Evolutionary conservation across 306 rosid species (phyloP).

Genomic region (Medicago arabica): DNA sequence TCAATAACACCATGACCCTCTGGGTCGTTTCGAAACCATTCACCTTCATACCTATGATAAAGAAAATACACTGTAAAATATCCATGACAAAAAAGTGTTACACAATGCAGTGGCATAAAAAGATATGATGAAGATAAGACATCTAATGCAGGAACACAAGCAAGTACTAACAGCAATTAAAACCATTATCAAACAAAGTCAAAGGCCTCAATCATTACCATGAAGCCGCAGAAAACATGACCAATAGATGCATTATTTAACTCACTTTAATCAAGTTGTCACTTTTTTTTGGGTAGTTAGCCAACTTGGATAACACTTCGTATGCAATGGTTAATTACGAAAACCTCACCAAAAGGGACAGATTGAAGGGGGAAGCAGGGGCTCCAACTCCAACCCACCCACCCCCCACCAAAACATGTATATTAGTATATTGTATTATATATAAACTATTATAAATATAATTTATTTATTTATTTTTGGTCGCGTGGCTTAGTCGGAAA

Average conservation of each 20-base stretch:
- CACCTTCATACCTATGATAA: slow-evolving; percentile 88
- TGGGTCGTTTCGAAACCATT: slow-evolving; percentile 87
- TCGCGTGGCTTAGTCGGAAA: too few species aligned
- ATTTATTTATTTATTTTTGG: too few species aligned
- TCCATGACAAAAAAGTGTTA: slow-evolving; percentile 34
- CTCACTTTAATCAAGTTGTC: background rate
- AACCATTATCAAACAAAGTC: too few species aligned
- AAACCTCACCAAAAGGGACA: background rate
- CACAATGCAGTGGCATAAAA: slow-evolving; percentile 12
- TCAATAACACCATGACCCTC: slow-evolving; percentile 97
- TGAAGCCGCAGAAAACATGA: slow-evolving; percentile 4
- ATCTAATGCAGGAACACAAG: too few species aligned
- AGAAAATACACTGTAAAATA: slow-evolving; percentile 31
- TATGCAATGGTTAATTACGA: slow-evolving; percentile 12
- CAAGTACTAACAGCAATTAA: too few species aligned
- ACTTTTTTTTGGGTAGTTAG: background rate
- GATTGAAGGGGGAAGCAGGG: too few species aligned
- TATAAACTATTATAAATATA: too few species aligned
- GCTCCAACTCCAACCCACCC: too few species aligned
- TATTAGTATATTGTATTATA: too few species aligned
- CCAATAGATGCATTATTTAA: background rate
- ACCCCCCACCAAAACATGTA: too few species aligned
- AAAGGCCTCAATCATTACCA: too few species aligned
- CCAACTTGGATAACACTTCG: background rate
- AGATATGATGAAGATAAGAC: slow-evolving; percentile 13